Evolutionary conservation across 148 eudicot genomes (phyloP).

Genomic region (Diospyros lotus): DNA sequence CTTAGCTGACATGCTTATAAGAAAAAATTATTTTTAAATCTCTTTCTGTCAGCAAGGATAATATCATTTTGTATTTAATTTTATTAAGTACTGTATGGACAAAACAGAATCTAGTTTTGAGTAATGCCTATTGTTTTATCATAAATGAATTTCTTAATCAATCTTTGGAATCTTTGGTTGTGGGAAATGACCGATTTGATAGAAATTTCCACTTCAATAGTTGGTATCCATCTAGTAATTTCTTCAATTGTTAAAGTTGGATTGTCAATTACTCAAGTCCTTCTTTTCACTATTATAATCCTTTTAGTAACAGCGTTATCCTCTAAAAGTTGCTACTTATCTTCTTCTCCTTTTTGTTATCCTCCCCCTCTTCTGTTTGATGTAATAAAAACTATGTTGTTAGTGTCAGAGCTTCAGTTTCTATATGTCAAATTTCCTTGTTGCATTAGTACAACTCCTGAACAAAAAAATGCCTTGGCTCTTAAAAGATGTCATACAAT

Average conservation of each 20-base stretch:
- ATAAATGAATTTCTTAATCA: neutral
- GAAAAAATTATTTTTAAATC: neutral
- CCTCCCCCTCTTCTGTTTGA: too few species aligned
- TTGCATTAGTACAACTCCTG: neutral
- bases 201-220: neutral
- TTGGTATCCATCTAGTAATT: neutral
- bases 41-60: neutral
- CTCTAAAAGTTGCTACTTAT: neutral
- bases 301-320: neutral
- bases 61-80: neutral
- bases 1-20: neutral
- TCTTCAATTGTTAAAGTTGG: conserved; percentile 1
- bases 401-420: neutral
- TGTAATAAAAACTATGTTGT: too few species aligned
- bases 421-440: neutral
- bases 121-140: neutral
- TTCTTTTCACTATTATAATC: neutral
- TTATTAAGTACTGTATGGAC: neutral
- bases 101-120: neutral
- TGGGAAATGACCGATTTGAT: neutral
- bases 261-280: conserved; percentile 2
- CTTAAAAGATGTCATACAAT: too few species aligned
- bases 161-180: neutral
- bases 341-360: neutral
- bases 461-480: neutral